These are phyloP conservation scores for Cyanidiococcus yangmingshanensis DNA, from an alignment of 23 red algal species.

Conservation along the genomic window DNA sequence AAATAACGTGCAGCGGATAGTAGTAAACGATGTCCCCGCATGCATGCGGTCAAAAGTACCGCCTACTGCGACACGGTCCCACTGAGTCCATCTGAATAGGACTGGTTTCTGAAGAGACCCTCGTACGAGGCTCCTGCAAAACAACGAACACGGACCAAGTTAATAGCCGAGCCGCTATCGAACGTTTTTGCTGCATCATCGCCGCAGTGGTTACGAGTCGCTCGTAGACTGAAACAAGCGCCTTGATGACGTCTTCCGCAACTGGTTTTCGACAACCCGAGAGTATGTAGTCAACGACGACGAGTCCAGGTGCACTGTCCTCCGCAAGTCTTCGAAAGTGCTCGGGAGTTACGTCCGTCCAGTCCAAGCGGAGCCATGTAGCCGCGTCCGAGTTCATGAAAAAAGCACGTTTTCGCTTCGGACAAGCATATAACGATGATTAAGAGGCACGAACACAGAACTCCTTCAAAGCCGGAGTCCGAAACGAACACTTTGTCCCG, in stretches of 20 bases:
- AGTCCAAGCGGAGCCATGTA: neutral
- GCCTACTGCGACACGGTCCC: slow-evolving; percentile 64
- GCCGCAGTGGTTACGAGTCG: neutral
- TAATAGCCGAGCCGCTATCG: neutral
- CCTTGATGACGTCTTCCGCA: neutral
- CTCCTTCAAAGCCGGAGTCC: too few species aligned
- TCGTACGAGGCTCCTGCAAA: neutral
- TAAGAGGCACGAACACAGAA: too few species aligned
- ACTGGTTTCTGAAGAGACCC: neutral
- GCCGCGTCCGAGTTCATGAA: too few species aligned
- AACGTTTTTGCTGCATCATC: neutral
- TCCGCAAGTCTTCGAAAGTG: neutral
- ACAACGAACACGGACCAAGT: neutral
- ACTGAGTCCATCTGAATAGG: slow-evolving; percentile 28
- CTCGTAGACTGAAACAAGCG: neutral
- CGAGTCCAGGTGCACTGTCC: neutral
- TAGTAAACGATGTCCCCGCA: slow-evolving; percentile 87
- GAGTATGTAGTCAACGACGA: neutral
- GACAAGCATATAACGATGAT: too few species aligned
- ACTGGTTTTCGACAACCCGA: neutral
- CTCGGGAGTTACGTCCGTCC: neutral
- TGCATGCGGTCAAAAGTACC: slow-evolving; percentile 96
- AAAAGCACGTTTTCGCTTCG: too few species aligned
- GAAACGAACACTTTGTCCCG: too few species aligned
- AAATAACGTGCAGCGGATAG: slow-evolving; percentile 57